These are phyloP conservation scores for Potentilla sterilis DNA, from an alignment of 306 rosid genomes.

Conservation along the genomic window DNA sequence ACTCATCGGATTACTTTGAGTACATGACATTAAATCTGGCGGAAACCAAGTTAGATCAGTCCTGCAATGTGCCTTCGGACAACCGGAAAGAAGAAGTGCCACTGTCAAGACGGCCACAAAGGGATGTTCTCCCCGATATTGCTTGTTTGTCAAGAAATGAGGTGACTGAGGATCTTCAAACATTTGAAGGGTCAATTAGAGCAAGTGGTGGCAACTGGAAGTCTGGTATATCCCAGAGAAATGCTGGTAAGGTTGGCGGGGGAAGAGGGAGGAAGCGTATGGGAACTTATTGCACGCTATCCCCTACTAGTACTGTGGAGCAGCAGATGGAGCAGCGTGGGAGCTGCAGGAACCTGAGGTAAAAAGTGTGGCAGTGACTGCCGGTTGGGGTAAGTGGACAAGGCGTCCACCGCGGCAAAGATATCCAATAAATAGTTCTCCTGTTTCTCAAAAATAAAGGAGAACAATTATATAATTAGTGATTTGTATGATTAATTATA, in stretches of 20 bases:
- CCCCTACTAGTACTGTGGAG: constrained; percentile 38
- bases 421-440: constrained; percentile 52
- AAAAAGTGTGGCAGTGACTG: constrained; percentile 57
- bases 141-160: constrained; percentile 75
- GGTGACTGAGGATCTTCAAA: constrained; percentile 87
- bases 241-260: constrained; percentile 53
- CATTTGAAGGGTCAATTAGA: constrained; percentile 77
- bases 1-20: constrained; percentile 63
- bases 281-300: constrained; percentile 24
- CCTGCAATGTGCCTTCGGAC: constrained; percentile 60
- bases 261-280: constrained; percentile 69
- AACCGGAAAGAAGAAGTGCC: constrained; percentile 52
- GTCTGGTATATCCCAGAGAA: constrained; percentile 61
- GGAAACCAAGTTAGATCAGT: constrained; percentile 58
- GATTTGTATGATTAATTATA: neutral
- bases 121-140: constrained; percentile 82
- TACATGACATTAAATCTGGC: constrained; percentile 60
- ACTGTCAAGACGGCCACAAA: constrained; percentile 50
- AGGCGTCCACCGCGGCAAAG: constrained; percentile 82
- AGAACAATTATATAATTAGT: neutral
- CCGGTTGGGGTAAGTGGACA: constrained; percentile 87
- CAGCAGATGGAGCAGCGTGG: constrained; percentile 49
- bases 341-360: constrained; percentile 67
- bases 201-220: constrained; percentile 71
- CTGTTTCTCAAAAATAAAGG: constrained; percentile 13